These are phyloP conservation scores for Ceratobasidium sp. DNA, from an alignment of 1,284 basidiomycete genomes.

Conservation along the genomic window DNA sequence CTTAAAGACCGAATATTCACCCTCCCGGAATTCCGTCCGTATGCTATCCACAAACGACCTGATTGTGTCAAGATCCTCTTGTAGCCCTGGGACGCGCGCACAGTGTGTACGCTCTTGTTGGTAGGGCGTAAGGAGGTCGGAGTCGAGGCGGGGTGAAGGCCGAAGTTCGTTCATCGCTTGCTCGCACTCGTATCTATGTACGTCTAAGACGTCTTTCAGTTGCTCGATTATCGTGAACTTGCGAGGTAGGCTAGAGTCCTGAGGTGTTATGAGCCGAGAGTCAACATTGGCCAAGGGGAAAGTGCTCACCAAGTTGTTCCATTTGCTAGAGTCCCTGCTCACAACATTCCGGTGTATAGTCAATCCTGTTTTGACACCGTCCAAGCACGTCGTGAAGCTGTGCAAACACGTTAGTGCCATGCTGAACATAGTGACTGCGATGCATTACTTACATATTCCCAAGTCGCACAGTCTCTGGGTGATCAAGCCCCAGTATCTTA, in stretches of 20 bases:
- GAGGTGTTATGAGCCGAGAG: neutral
- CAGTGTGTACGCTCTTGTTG: constrained; percentile 59
- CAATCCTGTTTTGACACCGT: constrained; percentile 31
- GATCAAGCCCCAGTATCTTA: constrained; percentile 15
- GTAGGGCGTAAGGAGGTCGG: constrained; percentile 16
- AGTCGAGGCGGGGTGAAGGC: neutral
- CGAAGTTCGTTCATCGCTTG: neutral
- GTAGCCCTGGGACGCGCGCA: constrained; percentile 61
- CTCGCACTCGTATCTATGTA: constrained; percentile 12
- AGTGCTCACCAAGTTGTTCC: constrained; percentile 27
- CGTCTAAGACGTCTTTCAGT: constrained; percentile 13
- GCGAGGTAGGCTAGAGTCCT: constrained; percentile 2
- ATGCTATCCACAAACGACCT: constrained; percentile 26
- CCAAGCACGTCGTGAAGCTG: constrained; percentile 34
- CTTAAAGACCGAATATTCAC: constrained; percentile 18
- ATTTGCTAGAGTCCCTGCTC: constrained; percentile 2
- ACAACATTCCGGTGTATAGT: neutral
- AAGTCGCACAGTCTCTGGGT: constrained; percentile 24
- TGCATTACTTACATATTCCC: constrained; percentile 39
- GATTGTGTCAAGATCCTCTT: constrained; percentile 9
- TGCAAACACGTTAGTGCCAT: neutral
- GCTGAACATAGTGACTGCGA: too few species aligned
- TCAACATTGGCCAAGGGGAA: neutral
- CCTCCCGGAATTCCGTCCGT: constrained; percentile 1
- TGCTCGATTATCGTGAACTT: constrained; percentile 28